Evolutionary conservation across 2,329 filamentous ascomycete species (phyloP), one percentile per base, ranked within the genome.

Genomic region (Harringtonia aguacate): DNA sequence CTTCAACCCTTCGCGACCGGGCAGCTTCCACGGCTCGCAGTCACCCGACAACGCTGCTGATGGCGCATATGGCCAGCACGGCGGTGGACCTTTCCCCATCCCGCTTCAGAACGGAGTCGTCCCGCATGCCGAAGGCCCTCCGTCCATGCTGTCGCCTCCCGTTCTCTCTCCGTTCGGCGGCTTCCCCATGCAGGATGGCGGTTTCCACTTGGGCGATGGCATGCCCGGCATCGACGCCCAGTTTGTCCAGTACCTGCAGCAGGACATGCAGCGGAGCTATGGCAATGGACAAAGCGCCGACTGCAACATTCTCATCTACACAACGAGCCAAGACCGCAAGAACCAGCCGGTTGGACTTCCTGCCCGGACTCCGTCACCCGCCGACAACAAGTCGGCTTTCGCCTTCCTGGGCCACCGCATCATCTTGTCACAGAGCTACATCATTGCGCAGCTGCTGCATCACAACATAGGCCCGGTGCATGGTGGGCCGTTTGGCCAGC

Each of bases 21-120:
- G 75, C 49, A 80, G 75, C 57, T 77, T 77, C 53, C 77, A 78
- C 44, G 76, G 70, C 30, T 80, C 77, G 3, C 77, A 79, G 48
- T 52, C 50, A 10, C 50, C 50, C 10, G 50, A 52, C 35, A 45
- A 45, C 15, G 24, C 31, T 13, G 41, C 22, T 4, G 46, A 42
- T 7, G 45, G 44, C 3, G 18, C 34, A 8, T 21, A 17, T 7
- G 42, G 21, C n/a, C 36, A 38, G 15, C 43, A 43, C 10, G 36
- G 10, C 13, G 46, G 43, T 2, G 35, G n/a, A n/a, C n/a, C 44
- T 4, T 48, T 47, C 14, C 41, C 45, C 6, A 15, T 40, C 7
- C 45, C 43, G 0, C 30, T 18, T 13, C 46, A 29, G 8, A 49
- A 47, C 27, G 45, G 39, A 7, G n/a, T 29, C 28, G 3, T 40